Evolutionary conservation across 2,329 filamentous ascomycete species (phyloP), one percentile per base, ranked within the genome.

Genomic region (Phaeosphaeriaceae sp.): DNA sequence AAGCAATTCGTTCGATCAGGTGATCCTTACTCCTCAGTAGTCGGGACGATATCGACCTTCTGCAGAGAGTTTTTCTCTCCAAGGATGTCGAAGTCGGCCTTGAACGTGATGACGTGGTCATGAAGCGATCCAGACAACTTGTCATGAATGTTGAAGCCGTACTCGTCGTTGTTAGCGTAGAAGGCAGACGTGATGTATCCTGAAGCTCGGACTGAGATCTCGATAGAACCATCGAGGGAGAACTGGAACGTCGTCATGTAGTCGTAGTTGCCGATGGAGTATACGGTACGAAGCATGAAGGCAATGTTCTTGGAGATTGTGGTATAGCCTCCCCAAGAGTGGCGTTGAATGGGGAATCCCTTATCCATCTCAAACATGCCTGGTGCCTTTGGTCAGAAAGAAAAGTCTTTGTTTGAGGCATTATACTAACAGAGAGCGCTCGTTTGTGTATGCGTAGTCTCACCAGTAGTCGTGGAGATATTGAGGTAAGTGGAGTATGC

Each of bases 401-500:
- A 36, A 3, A 15, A 7, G 9, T 36, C 31, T 36, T 36, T 11
- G 13, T 13, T 36, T 36, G 11, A 11, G 13, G 13, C 11, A 3
- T 5, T 7, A 11, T 36, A 13, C 31, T 36, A n/a, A 40, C 86
- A 88, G 47, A 88, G 75, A 1, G 73, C 76, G 68, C 84, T 81
- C 24, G 85, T 73, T 58, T 81, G 86, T 0, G 81, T 82, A 0
- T 79, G 75, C 0, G 79, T 81, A 2, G 72, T 79, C 56, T 82
- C 81, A 1, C 67, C 70, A 6, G 79, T 76, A 54, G 81, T 82
- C 58, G 81, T 83, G 3, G 76, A 75, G 0, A 74, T 76, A 68
- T 84, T 81, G 22, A 85, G 73, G 59, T 81, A 86, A 0, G 80
- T 82, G 0, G 83, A 76, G 49, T 83, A 80, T 0, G 78, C 57